Base-by-base conservation (phyloP, 495 filamentous ascomycete genomes). In the Penicillium maclennaniae region DNA sequence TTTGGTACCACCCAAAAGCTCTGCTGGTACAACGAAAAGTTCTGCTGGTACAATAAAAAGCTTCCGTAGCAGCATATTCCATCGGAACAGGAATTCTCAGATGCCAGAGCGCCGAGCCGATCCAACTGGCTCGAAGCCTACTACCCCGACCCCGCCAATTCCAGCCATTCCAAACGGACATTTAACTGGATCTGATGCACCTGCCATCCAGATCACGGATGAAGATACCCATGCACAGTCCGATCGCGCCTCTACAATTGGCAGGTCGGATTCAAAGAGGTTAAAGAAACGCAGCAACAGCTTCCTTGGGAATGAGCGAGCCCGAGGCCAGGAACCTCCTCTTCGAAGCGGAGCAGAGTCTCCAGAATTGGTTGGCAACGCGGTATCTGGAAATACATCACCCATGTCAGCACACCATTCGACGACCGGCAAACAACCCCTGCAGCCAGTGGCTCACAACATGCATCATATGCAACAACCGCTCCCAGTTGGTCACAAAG, bases 21-120 rank as follows among this genome's bases (percentile, higher is more conserved):
- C 86, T 23, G 75, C 83, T 7, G 83, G 86, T 3, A 91, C 89
- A 0, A 63, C 84, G n/a, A 85, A 78, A 60, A 91, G 80, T 62
- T 81, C 86, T 23, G 75, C 83, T 7, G 83, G 86, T 3, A 91
- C 89, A 0, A 63, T 84, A 15, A 85, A 78, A 60, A 91, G 82
- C 59, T 69, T 89, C 54, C 81, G 83, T 57, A 83, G 83, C 16
- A 92, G 89, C 64, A 83, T 95, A 10, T 87, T 93, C 63, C 81
- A 83, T 21, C 76, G 81, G 75, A 80, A 68, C 69, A 72, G 55
- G 51, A 48, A 43, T 19, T 61, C 64, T 45, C 68, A 66, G 48
- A 27, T 66, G 28, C 62, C 69, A 55, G 65, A 75, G 51, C 56
- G 66, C 34, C 53, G 58, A 58, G 36, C 60, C 39, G 54, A 68